Base-by-base conservation (phyloP, 2,329 filamentous ascomycete species). In the Phaeosphaeria sp. region DNA sequence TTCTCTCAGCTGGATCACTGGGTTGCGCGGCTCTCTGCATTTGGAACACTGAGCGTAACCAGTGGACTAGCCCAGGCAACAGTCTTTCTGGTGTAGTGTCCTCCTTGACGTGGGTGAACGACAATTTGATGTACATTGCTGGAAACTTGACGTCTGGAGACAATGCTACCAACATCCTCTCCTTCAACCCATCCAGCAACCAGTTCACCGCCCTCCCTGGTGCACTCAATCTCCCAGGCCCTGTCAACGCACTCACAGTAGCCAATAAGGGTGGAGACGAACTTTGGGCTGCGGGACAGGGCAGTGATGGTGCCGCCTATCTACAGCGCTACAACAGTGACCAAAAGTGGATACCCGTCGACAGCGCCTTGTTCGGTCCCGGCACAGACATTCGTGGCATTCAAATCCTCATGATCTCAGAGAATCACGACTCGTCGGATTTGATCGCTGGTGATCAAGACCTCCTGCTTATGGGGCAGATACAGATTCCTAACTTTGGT, bases 381-480 rank as follows among this genome's bases (percentile, higher is more conserved):
- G 84, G 84, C 20, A 93, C 92, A 1, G 80, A 83, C 20, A 89
- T 99, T 64, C 88, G 87, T 52, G 90, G 91, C 60, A 82, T 99
- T 6, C 93, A 98, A 72, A 83, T 98, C 56, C 88, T 98, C 66
- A 85, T 87, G 3, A 77, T 96, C 20, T 89, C 85, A 0, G 78
- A 88, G 49, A 78, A 86, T 17, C 95, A 98, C 73, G 85, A 81
- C 36, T 78, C 82, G 15, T 87, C 85, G 1, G 78, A 85, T 39
- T 80, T 93, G 6, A 79, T 99, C 17, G 83, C 87, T 51, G 78
- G 84, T 18, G 82, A 87, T 60, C 87, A 95, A 73, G 84, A 87
- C 3, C 85, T 99, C 36, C 85, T 99, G 78, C 81, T 98, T 50
- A 92, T 92, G n/a, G 95, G 95, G 41, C 86, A 90, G 52, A 86